phyloP scores from a whole-genome alignment of 805 yeast genomes.

The Yamadazyma nakazawae region DNA sequence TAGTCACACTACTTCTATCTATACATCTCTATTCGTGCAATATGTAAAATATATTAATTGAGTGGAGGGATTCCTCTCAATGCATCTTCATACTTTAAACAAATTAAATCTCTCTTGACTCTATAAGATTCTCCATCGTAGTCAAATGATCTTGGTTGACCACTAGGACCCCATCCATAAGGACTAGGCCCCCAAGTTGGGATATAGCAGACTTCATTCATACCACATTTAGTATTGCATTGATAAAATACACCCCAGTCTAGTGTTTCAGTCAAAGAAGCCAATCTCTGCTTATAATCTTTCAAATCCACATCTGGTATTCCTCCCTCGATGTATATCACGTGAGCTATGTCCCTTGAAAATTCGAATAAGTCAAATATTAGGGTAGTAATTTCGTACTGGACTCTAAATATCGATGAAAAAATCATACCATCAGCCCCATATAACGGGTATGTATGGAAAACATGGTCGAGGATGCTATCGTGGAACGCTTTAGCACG shows the following conservation, averaged over 20 bases:
- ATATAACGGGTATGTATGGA: constrained; percentile 36
- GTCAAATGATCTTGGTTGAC: constrained; percentile 8
- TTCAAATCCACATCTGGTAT: background rate
- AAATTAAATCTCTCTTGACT: constrained; percentile 15
- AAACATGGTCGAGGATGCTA: constrained; percentile 47
- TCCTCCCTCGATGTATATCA: constrained; percentile 14
- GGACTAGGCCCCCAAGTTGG: constrained; percentile 66
- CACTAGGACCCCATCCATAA: constrained; percentile 35
- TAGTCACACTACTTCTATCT: background rate
- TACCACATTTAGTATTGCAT: constrained; percentile 41
- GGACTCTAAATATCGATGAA: constrained; percentile 44
- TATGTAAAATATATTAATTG: background rate
- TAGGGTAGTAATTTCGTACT: constrained; percentile 30
- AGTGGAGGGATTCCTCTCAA: constrained; percentile 1
- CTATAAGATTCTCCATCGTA: constrained; percentile 13
- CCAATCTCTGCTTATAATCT: constrained; percentile 6
- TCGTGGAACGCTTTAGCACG: constrained; percentile 24
- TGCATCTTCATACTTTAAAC: constrained; percentile 13
- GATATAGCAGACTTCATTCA: constrained; percentile 51
- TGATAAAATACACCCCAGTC: constrained; percentile 42
- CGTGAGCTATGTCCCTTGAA: constrained; percentile 23
- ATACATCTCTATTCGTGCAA: background rate
- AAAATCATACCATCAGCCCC: constrained; percentile 47
- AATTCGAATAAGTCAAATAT: constrained; percentile 35
- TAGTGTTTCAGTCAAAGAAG: constrained; percentile 17